These are phyloP conservation scores for Beauveria varroae DNA, from an alignment of 2,329 filamentous ascomycete genomes.

Conservation along the genomic window DNA sequence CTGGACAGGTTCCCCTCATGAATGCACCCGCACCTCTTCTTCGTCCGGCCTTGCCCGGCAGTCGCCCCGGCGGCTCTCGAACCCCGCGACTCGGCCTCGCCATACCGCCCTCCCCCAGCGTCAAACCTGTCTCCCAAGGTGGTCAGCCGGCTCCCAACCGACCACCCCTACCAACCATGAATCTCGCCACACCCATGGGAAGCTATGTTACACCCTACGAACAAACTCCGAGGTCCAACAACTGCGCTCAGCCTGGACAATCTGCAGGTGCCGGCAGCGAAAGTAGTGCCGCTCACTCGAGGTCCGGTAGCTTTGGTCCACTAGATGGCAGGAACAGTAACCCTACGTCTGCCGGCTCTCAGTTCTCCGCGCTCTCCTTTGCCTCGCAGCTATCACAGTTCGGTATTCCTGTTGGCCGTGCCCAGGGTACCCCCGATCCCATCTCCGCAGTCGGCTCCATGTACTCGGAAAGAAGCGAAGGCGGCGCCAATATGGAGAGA, in stretches of 20 bases:
- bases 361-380: conserved; percentile 77
- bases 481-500: conserved; percentile 69
- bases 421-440: conserved; percentile 70
- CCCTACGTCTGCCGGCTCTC: conserved; percentile 79
- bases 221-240: conserved; percentile 45
- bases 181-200: conserved; percentile 83
- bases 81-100: conserved; percentile 77
- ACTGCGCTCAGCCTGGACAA: conserved; percentile 46
- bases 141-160: conserved; percentile 26
- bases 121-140: conserved; percentile 58
- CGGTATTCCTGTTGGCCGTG: conserved; percentile 57
- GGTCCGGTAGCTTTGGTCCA: conserved; percentile 76
- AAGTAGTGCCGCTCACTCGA: conserved; percentile 68
- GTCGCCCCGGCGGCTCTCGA: conserved; percentile 53
- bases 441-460: conserved; percentile 81
- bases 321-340: conserved; percentile 70
- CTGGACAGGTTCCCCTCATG: conserved; percentile 49
- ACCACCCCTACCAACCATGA: conserved; percentile 66
- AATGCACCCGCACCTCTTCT: conserved; percentile 73
- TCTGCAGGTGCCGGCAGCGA: conserved; percentile 75
- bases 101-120: conserved; percentile 81
- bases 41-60: conserved; percentile 72
- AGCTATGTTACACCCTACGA: conserved; percentile 66
- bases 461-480: conserved; percentile 74
- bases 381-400: conserved; percentile 62